Conservation (phyloP, 2,329 filamentous ascomycete species). For the Neofusicoccum sp. region DNA sequence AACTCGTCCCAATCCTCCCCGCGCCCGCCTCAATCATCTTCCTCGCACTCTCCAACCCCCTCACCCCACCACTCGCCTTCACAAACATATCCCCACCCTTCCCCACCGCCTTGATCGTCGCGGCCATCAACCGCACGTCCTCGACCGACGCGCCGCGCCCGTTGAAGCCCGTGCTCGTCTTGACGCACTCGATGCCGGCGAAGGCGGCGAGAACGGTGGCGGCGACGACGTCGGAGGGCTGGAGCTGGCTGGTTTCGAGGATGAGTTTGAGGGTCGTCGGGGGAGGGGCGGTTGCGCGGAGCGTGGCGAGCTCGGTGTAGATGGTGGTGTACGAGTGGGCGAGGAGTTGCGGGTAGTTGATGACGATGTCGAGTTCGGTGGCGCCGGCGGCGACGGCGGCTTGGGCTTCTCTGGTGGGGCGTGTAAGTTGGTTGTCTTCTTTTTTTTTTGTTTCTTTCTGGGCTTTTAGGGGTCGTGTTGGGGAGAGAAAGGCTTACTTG, state of each 20-base stretch:
- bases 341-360: constrained; percentile 52
- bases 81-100: constrained; percentile 46
- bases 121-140: constrained; percentile 55
- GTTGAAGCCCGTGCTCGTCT: constrained; percentile 60
- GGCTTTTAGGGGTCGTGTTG: no score
- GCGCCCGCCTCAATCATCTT: constrained; percentile 58
- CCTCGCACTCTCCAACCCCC: constrained; percentile 47
- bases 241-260: constrained; percentile 57
- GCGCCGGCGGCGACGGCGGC: constrained; percentile 52
- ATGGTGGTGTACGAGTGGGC: constrained; percentile 37
- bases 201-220: constrained; percentile 52
- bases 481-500: constrained; percentile 23
- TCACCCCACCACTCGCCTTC: constrained; percentile 59
- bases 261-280: constrained; percentile 55
- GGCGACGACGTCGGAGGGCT: constrained; percentile 50
- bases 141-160: constrained; percentile 54
- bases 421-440: background rate
- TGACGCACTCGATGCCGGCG: constrained; percentile 58
- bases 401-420: constrained; percentile 43
- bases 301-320: constrained; percentile 53
- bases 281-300: constrained; percentile 48
- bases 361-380: constrained; percentile 58
- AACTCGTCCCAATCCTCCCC: constrained; percentile 56
- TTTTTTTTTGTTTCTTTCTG: background rate
- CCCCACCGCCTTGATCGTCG: constrained; percentile 45